Evolutionary conservation across 768 basidiomycete genomes (phyloP), one percentile per base, ranked within the genome.

Genomic region (Collybia nuda): DNA sequence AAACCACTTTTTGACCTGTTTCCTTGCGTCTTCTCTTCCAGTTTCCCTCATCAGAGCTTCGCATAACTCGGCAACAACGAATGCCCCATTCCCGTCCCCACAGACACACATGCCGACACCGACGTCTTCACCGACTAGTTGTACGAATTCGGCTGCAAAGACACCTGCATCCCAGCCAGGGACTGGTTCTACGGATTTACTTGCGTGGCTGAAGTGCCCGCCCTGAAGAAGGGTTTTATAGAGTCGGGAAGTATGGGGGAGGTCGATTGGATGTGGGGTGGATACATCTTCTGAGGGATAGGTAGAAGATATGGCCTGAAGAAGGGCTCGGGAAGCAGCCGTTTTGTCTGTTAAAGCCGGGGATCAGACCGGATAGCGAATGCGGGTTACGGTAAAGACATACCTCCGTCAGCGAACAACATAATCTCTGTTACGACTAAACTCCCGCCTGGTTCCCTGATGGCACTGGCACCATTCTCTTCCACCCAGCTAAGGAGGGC

Each of bases 181-280:
- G 2, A 79, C 73, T 6, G 66, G 75, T 26, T 79, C 77, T 32
- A 95, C 72, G 2, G 76, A 54, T 18, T 76, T 75, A 2, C 82
- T 78, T 0, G 77, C 64, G 26, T 83, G 85, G 53, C 82, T 84
- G 68, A 85, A 97, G 63, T 95, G 93, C 0, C 94, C 94, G 5
- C 94, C 94, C 62, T 95, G 92, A 1, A 97, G 76, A 5, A 97
- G 81, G 5, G 84, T 84, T 65, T 97, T 97, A 78, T 92, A 95
- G 43, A 94, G 62, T 36, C 94, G 79, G 2, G 90, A 86, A 0
- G 86, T 81, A 58, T 93, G 91, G 1, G 92, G 82, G 11, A 93
- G 76, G 60, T 95, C 87, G 51, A 95, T 86, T 14, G 80, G 78
- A 66, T 93, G 90, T 0, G 79, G 76, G 9, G 63, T 64, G 9